phyloP scores from a whole-genome alignment of 352 stramenopile genomes.

The Globisporangium emineosum region DNA sequence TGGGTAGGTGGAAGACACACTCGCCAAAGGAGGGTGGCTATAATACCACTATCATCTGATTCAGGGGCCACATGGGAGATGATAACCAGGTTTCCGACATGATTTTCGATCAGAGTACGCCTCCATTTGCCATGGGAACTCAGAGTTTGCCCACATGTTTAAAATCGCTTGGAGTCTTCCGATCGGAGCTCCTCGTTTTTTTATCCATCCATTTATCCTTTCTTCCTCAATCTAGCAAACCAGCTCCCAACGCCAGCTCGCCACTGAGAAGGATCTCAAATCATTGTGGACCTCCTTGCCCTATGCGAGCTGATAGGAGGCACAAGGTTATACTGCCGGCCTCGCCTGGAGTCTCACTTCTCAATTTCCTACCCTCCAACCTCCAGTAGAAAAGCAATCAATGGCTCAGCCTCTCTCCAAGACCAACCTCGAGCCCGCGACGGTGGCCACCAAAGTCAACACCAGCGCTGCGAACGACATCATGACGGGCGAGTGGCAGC shows the following conservation, averaged over 20 bases:
- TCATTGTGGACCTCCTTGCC: too few species aligned
- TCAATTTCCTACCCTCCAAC: neutral
- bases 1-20: neutral
- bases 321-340: too few species aligned
- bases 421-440: neutral
- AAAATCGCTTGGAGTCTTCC: neutral
- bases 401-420: neutral
- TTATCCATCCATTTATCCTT: neutral
- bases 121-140: neutral
- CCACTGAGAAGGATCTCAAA: too few species aligned
- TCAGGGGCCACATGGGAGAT: neutral
- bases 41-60: neutral
- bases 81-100: neutral
- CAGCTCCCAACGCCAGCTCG: neutral
- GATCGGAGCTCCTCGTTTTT: neutral
- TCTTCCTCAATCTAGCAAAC: neutral
- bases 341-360: neutral
- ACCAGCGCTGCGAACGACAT: neutral
- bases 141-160: neutral
- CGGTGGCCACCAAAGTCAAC: neutral
- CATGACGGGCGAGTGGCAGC: conserved; percentile 23
- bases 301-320: too few species aligned
- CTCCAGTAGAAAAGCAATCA: neutral
- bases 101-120: neutral
- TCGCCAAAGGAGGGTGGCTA: neutral